phyloP scores from a whole-genome alignment of 2,329 filamentous ascomycete genomes.

The Venturia carpophila region DNA sequence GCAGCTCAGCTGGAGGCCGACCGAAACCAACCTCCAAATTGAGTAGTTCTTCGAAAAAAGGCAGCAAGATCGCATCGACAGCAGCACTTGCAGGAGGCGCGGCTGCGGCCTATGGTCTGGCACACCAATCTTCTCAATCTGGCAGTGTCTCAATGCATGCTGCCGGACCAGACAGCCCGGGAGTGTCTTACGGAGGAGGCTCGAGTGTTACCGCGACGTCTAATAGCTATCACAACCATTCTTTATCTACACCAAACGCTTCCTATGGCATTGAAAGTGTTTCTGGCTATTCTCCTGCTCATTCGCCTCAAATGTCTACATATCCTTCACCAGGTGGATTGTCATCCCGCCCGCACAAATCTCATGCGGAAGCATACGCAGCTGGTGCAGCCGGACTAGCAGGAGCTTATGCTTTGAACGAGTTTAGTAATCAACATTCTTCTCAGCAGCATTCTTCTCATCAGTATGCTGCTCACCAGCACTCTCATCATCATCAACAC shows the following conservation, averaged over 20 bases:
- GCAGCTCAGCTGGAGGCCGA: slow-evolving; percentile 17
- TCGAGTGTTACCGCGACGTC: not conserved
- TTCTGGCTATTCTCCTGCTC: slow-evolving; percentile 2
- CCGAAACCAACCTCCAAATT: slow-evolving; percentile 24
- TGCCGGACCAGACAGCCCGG: not conserved
- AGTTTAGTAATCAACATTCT: slow-evolving; percentile 24
- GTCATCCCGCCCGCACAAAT: slow-evolving; percentile 36
- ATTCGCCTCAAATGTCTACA: slow-evolving; percentile 6
- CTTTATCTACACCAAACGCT: slow-evolving; percentile 22
- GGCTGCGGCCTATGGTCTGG: slow-evolving; percentile 36
- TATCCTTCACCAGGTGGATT: slow-evolving; percentile 25
- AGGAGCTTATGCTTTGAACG: slow-evolving; percentile 35
- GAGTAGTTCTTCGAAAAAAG: slow-evolving; percentile 23
- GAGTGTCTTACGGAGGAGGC: slow-evolving; percentile 5
- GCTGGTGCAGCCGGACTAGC: slow-evolving; percentile 41
- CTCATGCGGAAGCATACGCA: slow-evolving; percentile 38
- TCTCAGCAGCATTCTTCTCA: slow-evolving; percentile 24
- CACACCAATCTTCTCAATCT: slow-evolving; percentile 25
- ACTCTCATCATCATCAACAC: slow-evolving; percentile 15
- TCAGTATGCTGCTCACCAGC: slow-evolving; percentile 30
- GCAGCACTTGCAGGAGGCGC: slow-evolving; percentile 34
- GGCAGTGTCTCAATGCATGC: slow-evolving; percentile 2
- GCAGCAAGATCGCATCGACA: slow-evolving; percentile 30
- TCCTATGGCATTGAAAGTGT: not conserved
- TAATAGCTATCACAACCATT: slow-evolving; percentile 19